Base-by-base conservation (phyloP, 2,329 filamentous ascomycete species). In the Trichocomaceae sp. region DNA sequence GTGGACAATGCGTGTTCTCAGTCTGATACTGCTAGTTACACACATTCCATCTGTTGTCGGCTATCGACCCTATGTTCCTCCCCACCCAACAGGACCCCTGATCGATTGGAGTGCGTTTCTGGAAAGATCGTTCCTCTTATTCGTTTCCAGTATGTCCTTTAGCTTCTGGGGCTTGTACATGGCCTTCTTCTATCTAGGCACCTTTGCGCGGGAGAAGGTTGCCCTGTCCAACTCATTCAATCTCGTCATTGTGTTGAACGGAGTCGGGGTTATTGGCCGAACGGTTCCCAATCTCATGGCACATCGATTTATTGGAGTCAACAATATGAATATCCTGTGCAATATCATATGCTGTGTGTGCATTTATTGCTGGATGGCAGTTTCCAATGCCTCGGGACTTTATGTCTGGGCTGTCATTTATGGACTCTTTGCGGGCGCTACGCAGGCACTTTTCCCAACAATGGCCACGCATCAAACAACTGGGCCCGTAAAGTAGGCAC, bases 391-490 rank as follows among this genome's bases (percentile, higher is more conserved):
- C 10, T 20, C 47, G 2, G 56, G 52, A 1, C 35, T 57, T 17
- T 57, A 55, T 48, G 52, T n/a, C 6, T 57, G 51, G 48, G 44
- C 52, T 15, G 52, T 52, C 29, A 47, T 52, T 17, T 55, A 57
- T 15, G 56, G 56, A 19, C n/a, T 55, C 3, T 39, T 50, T 19
- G 51, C 47, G 5, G 56, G 50, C 8, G 52, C 51, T 20, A 47
- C 52, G 3, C 51, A 54, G 47, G 51, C 51, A 5, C 66, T 89
- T 12, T 87, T 88, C 61, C 85, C 86, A 0, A 82, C 84, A 0
- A 81, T 79, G 0, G 63, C 86, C 37, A 79, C 78, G 79, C 77
- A 44, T 68, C 83, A 56, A 80, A 77, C 1, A 72, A 72, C 0
- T 75, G 50, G 83, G 54, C 80, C 56, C 74, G 74, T 58, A 81